Base-by-base conservation (phyloP, 2,329 filamentous ascomycete species). In the Annulohypoxylon truncatum region DNA sequence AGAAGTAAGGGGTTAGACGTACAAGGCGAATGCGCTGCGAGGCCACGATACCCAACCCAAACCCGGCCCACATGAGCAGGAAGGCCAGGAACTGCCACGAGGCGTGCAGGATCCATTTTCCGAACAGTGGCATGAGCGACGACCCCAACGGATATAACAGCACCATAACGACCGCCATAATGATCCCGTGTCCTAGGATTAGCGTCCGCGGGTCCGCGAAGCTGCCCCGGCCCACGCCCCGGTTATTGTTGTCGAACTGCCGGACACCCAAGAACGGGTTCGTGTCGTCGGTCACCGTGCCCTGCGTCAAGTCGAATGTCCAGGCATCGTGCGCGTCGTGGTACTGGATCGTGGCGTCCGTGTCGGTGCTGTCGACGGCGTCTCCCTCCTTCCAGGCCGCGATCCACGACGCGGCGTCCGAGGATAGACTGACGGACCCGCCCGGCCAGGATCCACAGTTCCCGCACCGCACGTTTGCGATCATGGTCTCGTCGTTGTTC, bases 91-190 rank as follows among this genome's bases (percentile, higher is more conserved):
- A 70, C 75, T 91, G 89, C 77, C 85, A 84, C 8, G 77, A 77
- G 5, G 82, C 86, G 72, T 91, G 89, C n/a, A 87, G 69, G 55
- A 83, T 74, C 84, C 84, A 89, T 48, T 81, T 85, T 46, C 85
- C 83, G 5, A 89, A 66, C 2, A 90, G 66, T 2, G 88, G 86
- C 84, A 90, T 89, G 40, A 89, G 74, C 2, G 87, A 78, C 7
- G 88, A 82, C 4, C 88, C 89, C 2, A 89, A 69, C 0, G 89
- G 89, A 68, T 89, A 90, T 20, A 89, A 77, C 10, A 86, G 72
- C 2, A 86, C 82, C 68, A 90, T 88, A 15, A 85, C 84, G 47
- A 90, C 73, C 24, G 83, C 82, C 87, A 90, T 88, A 72, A 90
- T 78, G 69, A 88, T 80, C 51, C 87, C 89, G 66, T 90, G 88